Evolutionary conservation across 2,329 filamentous ascomycete genomes (phyloP).

Genomic region (Colletotrichum sp.): DNA sequence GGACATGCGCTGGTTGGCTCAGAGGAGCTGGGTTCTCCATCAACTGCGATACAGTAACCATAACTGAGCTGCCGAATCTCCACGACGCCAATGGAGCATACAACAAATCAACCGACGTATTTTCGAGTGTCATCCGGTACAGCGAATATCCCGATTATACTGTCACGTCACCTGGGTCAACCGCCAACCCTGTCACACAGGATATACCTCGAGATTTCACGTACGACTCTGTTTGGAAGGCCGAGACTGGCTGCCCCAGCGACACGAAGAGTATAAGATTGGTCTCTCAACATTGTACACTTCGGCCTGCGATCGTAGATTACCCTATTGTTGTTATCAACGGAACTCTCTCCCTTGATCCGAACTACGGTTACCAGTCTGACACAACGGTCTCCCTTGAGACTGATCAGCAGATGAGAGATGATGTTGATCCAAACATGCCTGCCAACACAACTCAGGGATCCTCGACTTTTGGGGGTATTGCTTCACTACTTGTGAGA

Average conservation of each 20-base stretch:
- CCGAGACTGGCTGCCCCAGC: not conserved
- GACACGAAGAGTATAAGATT: not conserved
- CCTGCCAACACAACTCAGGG: not conserved
- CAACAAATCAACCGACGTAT: not conserved
- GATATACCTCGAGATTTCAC: not conserved
- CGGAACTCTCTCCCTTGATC: not conserved
- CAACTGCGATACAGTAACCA: not conserved
- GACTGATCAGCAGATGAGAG: not conserved
- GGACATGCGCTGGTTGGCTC: not conserved
- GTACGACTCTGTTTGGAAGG: not conserved
- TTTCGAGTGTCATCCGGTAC: not conserved
- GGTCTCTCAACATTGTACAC: not conserved
- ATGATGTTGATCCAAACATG: not conserved
- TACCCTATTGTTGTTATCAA: not conserved
- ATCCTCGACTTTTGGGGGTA: not conserved
- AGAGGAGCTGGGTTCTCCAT: not conserved
- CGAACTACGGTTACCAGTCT: not conserved
- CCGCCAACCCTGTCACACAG: not conserved
- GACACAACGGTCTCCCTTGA: not conserved
- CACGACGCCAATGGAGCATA: not conserved
- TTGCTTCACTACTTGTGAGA: not conserved
- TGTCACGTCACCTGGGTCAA: not conserved
- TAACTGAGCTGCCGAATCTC: not conserved
- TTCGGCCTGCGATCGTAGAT: not conserved
- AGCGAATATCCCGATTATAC: not conserved